phyloP scores from a whole-genome alignment of 2,329 filamentous ascomycete genomes.

The Apiospora sp. region DNA sequence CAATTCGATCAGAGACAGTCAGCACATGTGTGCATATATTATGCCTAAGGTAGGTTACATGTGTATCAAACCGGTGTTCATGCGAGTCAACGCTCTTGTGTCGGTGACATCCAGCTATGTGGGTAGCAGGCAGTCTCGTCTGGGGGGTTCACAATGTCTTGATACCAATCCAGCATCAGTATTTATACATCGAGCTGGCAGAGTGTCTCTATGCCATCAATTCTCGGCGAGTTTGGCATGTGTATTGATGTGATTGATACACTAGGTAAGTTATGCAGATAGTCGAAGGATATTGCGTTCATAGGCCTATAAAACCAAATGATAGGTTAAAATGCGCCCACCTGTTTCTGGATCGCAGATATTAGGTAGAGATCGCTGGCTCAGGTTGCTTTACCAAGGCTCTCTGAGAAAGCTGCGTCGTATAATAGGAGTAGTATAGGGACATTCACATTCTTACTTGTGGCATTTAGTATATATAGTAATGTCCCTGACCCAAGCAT shows the following conservation, averaged over 20 bases:
- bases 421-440: neutral
- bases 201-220: neutral
- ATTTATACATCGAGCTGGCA: neutral
- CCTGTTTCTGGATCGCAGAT: neutral
- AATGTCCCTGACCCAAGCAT: neutral
- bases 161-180: neutral
- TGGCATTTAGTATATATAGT: neutral
- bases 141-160: neutral
- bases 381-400: neutral
- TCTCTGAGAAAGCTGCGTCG: neutral
- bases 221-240: neutral
- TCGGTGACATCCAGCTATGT: neutral
- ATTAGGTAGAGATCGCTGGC: neutral
- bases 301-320: neutral
- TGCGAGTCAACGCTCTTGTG: neutral
- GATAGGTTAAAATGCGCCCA: neutral
- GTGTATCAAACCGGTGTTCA: neutral
- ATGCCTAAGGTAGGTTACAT: too few relatives aligned
- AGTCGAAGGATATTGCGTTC: neutral
- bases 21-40: neutral
- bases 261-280: neutral
- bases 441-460: neutral
- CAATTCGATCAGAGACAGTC: neutral
- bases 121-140: neutral
- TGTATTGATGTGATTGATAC: too few relatives aligned